phyloP scores from a whole-genome alignment of 345 rosid genomes.

The Xanthoceras sorbifolium region DNA sequence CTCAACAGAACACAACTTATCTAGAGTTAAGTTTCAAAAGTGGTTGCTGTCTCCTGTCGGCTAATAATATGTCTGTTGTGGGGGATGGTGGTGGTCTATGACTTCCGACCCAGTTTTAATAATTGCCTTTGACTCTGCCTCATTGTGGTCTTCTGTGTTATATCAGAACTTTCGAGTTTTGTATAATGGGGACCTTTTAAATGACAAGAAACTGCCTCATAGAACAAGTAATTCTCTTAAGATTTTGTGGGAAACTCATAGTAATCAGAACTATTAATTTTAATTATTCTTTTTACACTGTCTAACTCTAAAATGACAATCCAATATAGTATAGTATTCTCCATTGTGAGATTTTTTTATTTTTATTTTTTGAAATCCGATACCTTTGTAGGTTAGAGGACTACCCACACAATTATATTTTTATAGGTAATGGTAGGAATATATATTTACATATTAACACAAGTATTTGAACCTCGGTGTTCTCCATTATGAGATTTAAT shows the following conservation, averaged over 20 bases:
- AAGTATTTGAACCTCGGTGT: too few relatives aligned
- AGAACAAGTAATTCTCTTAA: too few relatives aligned
- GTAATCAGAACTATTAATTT: neutral
- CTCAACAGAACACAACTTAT: neutral
- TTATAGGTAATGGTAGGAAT: too few relatives aligned
- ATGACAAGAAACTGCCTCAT: neutral
- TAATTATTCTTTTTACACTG: neutral
- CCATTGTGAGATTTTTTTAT: too few relatives aligned
- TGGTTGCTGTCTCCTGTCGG: neutral
- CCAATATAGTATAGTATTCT: neutral
- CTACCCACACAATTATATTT: too few relatives aligned
- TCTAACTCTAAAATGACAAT: constrained; percentile 11
- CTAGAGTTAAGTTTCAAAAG: neutral
- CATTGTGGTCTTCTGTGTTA: neutral
- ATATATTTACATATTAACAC: too few relatives aligned
- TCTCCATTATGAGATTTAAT: too few relatives aligned
- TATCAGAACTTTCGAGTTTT: neutral
- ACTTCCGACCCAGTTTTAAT: neutral
- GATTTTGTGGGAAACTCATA: neutral
- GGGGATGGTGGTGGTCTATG: neutral
- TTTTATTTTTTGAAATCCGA: too few relatives aligned
- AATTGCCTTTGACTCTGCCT: neutral
- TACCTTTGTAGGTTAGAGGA: too few relatives aligned
- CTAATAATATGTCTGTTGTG: neutral
- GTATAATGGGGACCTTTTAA: neutral